Evolutionary conservation across 805 yeast species (phyloP).

Genomic region (Yueomyces sp.): DNA sequence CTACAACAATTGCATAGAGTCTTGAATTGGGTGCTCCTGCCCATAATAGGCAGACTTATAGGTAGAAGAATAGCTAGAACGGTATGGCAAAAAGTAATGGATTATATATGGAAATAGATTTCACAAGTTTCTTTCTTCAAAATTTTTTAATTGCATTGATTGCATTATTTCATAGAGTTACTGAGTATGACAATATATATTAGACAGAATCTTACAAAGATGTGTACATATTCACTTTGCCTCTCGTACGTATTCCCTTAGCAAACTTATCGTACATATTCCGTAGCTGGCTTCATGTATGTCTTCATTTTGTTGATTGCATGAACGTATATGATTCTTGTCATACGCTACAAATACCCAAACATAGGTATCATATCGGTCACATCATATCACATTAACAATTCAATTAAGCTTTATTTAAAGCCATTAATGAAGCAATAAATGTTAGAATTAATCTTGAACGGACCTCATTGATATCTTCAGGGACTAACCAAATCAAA

Average conservation of each 20-base stretch:
- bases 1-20: conserved; percentile 45
- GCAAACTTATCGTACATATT: no score
- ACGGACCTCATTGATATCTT: conserved; percentile 93
- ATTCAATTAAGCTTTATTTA: conserved; percentile 17
- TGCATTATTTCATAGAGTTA: not conserved
- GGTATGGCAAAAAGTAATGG: conserved; percentile 18
- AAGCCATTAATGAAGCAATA: conserved; percentile 87
- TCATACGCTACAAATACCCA: no score
- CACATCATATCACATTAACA: no score
- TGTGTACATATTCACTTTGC: no score
- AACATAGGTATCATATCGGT: no score
- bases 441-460: conserved; percentile 86
- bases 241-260: no score
- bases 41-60: conserved; percentile 50
- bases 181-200: not conserved
- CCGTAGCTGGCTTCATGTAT: no score
- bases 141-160: no score
- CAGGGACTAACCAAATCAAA: conserved; percentile 98
- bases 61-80: conserved; percentile 46
- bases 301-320: no score
- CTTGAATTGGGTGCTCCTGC: conserved; percentile 46
- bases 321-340: no score
- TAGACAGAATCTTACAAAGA: not conserved
- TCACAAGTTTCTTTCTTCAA: no score
- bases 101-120: conserved; percentile 8